Evolutionary conservation across 208 protist genomes (phyloP), one percentile per base, ranked within the genome.

Genomic region (Tritrichomonas foetus): DNA sequence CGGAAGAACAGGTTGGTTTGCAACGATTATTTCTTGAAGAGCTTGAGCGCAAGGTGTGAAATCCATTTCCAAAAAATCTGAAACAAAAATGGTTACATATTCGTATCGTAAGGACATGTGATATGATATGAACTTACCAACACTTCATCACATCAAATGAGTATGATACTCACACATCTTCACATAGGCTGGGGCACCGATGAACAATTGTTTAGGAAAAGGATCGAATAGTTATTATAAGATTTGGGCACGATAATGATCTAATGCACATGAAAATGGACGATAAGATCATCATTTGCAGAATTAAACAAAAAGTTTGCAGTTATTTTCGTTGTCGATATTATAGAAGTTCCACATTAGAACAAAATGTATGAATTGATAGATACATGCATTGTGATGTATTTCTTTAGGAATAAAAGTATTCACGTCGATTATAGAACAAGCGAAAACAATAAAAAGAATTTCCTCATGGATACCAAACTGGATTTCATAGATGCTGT

Each of bases 371-470:
- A 99, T 96, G 99, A 99, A 96, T 95, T 99, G 47, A 98, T 98
- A 94, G 99, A 99, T 94, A 97, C 98, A 8, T 98, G 98, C 94
- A 98, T 98, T 25, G 94, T 99, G 25, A 99, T 99, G 98, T 99
- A 99, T 95, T 99, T 99, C 95, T 99, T 97, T 96, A 96, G 98
- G 41, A 99, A 99, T 95, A 98, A 98, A 93, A 98, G 99, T 96
- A 99, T 99, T n/a, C 98, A 98, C 95, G 98, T 99, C 27, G 99
- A 99, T 95, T 96, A 99, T 0, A 98, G 98, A 25, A 99, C 98
- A 25, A 98, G 98, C 57, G 99, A 99, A 96, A 99, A 99, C 96
- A 99, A 99, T 96, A 99, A 99, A 96, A 98, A 99, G 80, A 99
- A 99, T 95, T 99, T 98, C 96, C 96, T 97, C 30, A 96, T 99